Percentiles rank a stretch among this genome's conserved stretches.
Evolutionary conservation across 164 flowering plant genomes (phyloP).

Genomic region (Stephania japonica): DNA sequence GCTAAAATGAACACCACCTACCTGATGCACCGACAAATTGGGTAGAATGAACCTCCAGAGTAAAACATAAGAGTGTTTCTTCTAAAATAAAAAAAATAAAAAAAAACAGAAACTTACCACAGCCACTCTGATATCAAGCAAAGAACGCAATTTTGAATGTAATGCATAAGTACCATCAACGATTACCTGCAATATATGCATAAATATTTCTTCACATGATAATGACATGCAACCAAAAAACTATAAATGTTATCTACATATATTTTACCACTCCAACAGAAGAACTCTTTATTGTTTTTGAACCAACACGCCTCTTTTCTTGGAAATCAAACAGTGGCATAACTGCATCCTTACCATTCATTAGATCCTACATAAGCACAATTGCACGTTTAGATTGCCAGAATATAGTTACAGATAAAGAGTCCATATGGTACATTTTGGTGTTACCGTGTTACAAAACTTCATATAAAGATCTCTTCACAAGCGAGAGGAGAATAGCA

Average conservation of each 20-base stretch:
- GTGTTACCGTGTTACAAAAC: not conserved
- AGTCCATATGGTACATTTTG: not conserved
- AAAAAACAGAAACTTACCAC: slow-evolving; percentile 52
- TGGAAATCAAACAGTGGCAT: slow-evolving; percentile 86
- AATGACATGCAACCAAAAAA: not conserved
- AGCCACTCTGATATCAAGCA: slow-evolving; percentile 95
- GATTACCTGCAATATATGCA: slow-evolving; percentile 51
- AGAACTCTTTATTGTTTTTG: slow-evolving; percentile 58
- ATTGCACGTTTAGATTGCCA: slow-evolving; percentile 4
- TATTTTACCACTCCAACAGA: slow-evolving; percentile 75
- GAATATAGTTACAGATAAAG: slow-evolving; percentile 6
- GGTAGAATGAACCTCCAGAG: not conserved
- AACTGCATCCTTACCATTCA: slow-evolving; percentile 66
- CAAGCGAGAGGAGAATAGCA: not conserved
- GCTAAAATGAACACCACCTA: slow-evolving; percentile 98
- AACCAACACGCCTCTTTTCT: slow-evolving; percentile 65
- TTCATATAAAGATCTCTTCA: not conserved
- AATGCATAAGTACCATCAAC: slow-evolving; percentile 98
- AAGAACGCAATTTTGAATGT: slow-evolving; percentile 83
- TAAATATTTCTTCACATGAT: slow-evolving; percentile 4
- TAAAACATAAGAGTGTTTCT: slow-evolving; percentile 4
- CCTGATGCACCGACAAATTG: slow-evolving; percentile 41
- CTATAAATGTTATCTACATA: not conserved
- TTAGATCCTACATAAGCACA: slow-evolving; percentile 61
- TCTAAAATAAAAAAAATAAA: slow-evolving; percentile 1